A percentile compares a stretch with the other conserved stretches of the same genome.
These are phyloP conservation scores for Entomophthora muscae DNA, from an alignment of 371 early-diverging fungal species.

Conservation along the genomic window DNA sequence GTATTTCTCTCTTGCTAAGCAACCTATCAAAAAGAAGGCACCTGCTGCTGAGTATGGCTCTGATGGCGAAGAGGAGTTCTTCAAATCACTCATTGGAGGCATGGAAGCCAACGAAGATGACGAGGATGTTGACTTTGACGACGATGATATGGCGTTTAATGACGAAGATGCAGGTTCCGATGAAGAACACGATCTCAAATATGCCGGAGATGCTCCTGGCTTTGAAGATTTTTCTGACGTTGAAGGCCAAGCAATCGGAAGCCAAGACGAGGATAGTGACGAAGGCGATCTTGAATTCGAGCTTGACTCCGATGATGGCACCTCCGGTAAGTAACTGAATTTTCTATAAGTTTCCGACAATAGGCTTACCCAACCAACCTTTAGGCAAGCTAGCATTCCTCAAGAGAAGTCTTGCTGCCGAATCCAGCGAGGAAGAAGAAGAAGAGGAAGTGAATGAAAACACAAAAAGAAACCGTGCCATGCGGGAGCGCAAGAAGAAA, in stretches of 20 bases:
- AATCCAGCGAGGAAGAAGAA: conserved; percentile 15
- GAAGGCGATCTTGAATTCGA: conserved; percentile 18
- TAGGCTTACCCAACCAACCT: no score
- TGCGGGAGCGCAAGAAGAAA: conserved; percentile 7
- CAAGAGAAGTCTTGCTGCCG: conserved; percentile 6
- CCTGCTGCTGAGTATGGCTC: conserved; percentile 18
- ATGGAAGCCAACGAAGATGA: conserved; percentile 24
- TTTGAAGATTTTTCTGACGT: conserved; percentile 22
- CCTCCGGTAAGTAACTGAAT: neutral
- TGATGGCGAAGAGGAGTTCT: conserved; percentile 31
- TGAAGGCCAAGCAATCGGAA: conserved; percentile 23
- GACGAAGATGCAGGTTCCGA: conserved; percentile 22
- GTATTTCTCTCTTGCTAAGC: conserved; percentile 33
- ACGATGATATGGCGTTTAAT: conserved; percentile 20
- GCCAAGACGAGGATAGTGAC: conserved; percentile 13
- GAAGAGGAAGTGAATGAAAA: conserved; percentile 6
- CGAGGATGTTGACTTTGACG: conserved; percentile 30
- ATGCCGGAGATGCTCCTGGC: conserved; percentile 23
- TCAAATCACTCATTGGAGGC: conserved; percentile 22
- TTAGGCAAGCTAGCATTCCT: conserved; percentile 14
- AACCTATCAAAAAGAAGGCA: conserved; percentile 23
- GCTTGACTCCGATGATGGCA: conserved; percentile 7
- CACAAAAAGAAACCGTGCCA: conserved; percentile 12
- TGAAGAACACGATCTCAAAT: conserved; percentile 18
- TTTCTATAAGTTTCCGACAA: no score